Evolutionary conservation across 306 rosid genomes (phyloP).

Genomic region (Abrus precatorius): DNA sequence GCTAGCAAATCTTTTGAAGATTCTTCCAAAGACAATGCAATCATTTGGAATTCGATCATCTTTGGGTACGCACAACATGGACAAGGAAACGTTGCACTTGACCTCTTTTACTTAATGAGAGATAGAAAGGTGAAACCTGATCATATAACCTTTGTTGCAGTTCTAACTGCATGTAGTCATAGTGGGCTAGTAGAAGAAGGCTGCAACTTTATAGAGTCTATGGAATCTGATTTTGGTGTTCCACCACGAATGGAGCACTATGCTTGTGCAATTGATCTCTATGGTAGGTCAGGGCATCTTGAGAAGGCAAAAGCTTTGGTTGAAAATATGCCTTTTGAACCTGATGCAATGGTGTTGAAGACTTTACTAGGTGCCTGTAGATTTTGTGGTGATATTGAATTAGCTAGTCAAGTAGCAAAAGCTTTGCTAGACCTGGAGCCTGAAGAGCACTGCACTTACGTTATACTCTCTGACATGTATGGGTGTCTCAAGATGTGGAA

Average conservation of each 20-base stretch:
- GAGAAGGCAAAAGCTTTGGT: conserved; percentile 74
- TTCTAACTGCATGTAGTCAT: conserved; percentile 89
- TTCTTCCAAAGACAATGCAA: conserved; percentile 61
- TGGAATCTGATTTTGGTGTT: conserved; percentile 71
- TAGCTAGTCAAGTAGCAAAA: conserved; percentile 75
- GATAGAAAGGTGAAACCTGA: conserved; percentile 73
- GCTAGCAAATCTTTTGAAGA: conserved; percentile 76
- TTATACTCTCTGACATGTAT: conserved; percentile 77
- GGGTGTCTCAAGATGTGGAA: conserved; percentile 75
- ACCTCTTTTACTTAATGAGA: conserved; percentile 72
- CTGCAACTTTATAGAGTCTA: conserved; percentile 54
- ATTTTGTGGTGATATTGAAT: conserved; percentile 76
- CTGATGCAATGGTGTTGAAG: conserved; percentile 74
- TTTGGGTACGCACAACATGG: conserved; percentile 94
- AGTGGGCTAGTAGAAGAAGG: conserved; percentile 82
- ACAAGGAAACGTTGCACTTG: conserved; percentile 70
- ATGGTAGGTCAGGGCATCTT: conserved; percentile 72
- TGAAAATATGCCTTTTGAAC: conserved; percentile 75
- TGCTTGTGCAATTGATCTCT: conserved; percentile 85
- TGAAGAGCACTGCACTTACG: conserved; percentile 81
- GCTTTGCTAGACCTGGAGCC: conserved; percentile 74
- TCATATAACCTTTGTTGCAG: conserved; percentile 87
- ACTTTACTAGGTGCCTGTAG: conserved; percentile 86
- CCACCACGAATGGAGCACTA: conserved; percentile 78
- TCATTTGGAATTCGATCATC: conserved; percentile 85